Percentiles rank a stretch among this genome's conserved stretches.
Conservation (phyloP, 2,329 filamentous ascomycete genomes). For the Colletotrichum chlorophyti region DNA sequence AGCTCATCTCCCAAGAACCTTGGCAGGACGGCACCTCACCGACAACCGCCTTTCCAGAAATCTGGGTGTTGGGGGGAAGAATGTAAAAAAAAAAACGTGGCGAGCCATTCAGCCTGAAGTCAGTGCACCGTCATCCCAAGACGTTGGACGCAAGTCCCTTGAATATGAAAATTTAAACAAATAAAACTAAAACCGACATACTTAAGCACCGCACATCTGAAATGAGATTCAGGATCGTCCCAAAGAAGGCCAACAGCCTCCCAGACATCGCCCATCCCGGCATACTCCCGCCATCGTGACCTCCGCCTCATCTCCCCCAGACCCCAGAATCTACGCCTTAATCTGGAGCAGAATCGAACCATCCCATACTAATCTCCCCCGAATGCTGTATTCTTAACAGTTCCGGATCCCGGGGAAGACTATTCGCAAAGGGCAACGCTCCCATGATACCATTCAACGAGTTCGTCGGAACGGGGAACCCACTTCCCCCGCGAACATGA, state of each 20-base stretch:
- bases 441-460: no score
- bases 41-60: neutral
- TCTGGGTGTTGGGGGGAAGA: no score
- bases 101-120: neutral
- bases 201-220: no score
- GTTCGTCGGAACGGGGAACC: neutral
- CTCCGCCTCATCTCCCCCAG: conserved; percentile 10
- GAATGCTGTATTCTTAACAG: no score
- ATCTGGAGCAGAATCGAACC: conserved; percentile 1
- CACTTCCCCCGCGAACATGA: neutral
- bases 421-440: no score
- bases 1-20: neutral
- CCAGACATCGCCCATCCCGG: neutral
- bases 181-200: no score
- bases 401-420: no score
- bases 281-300: neutral
- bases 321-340: neutral
- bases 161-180: neutral
- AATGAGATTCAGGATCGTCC: no score
- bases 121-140: neutral
- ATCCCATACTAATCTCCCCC: conserved; percentile 1
- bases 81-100: neutral
- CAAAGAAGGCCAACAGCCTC: neutral
- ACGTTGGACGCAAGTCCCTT: neutral
- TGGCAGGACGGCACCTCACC: neutral